Base-by-base conservation (phyloP, 1,284 basidiomycete species). In the Boletus albobrunnescens region DNA sequence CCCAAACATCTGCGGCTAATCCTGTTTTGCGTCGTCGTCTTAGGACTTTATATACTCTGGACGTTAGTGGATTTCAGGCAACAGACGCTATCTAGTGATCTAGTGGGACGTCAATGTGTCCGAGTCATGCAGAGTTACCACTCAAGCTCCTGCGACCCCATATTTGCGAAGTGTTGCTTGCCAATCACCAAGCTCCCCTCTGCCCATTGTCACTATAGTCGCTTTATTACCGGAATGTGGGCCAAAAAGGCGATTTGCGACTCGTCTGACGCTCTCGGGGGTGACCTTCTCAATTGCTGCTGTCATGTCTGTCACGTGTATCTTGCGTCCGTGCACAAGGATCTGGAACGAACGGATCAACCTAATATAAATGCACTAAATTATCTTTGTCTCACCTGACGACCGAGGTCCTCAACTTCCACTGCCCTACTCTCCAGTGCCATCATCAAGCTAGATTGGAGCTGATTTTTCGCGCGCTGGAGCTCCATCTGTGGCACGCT, bases 371-470 rank as follows among this genome's bases (percentile, higher is more conserved):
- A 47, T 19, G 38, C 5, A 41, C 8, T 22, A 49, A 23, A 36
- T 14, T 41, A 14, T 46, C 35, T 40, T 26, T 22, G 36, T 14
- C 71, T n/a, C 56, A 84, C 83, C 79, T 88, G 86, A 56, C 88
- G 75, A 27, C 90, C 90, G 13, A 91, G 74, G 70, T 94, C 92
- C 67, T 95, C 93, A 1, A 94, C 91, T 61, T 93, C 91, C 3
- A 97, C 84, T 20, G 91, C 75, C 31, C 91, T 74, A 60, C 91
- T 94, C 73, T 99, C 95, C 36, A 98, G 72, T 5, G 93, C 91
- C 95, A 98, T 98, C 71, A 95, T 89, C 55, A 99, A 71, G 51
- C 86, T 90, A 37, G 86, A 89, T 72, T 94, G 94, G 52, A 99
- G 80, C 75, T 98, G 95, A 65, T 98, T 98, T 75, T 94, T 94